Evolutionary conservation across 305 asterid genomes (phyloP).

Genomic region (Fraxinus velutina): DNA sequence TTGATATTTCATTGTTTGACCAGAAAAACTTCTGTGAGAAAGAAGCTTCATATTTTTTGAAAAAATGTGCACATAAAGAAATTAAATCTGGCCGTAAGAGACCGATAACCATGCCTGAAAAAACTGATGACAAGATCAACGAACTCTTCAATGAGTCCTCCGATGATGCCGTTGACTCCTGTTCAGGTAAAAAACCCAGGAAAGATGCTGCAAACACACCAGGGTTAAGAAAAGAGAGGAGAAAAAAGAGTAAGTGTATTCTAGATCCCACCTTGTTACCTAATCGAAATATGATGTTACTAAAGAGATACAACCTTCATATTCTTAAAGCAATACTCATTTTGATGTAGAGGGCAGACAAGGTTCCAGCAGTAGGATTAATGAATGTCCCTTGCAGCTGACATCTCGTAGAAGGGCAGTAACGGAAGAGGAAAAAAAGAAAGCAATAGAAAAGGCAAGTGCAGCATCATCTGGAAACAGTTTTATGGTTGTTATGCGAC

Average conservation of each 20-base stretch:
- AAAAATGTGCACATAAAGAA: conserved; percentile 28
- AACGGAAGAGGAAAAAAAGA: conserved; percentile 29
- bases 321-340: not conserved
- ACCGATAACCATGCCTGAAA: not conserved
- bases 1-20: conserved; percentile 24
- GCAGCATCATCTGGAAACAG: conserved; percentile 22
- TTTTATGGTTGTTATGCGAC: conserved; percentile 32
- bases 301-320: not conserved
- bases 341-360: conserved; percentile 19
- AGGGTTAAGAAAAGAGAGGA: conserved; percentile 3
- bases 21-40: conserved; percentile 31
- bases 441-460: conserved; percentile 24
- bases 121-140: not conserved
- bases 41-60: conserved; percentile 36
- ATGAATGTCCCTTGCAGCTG: not conserved
- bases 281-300: not conserved
- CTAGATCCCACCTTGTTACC: not conserved
- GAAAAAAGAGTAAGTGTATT: conserved; percentile 11
- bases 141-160: not conserved
- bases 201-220: not conserved
- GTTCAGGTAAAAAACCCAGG: not conserved
- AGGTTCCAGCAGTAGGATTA: conserved; percentile 1
- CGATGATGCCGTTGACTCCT: not conserved
- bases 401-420: conserved; percentile 30
- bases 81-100: conserved; percentile 12